phyloP scores from a whole-genome alignment of 768 basidiomycete species.

The Lyophyllum decastes region DNA sequence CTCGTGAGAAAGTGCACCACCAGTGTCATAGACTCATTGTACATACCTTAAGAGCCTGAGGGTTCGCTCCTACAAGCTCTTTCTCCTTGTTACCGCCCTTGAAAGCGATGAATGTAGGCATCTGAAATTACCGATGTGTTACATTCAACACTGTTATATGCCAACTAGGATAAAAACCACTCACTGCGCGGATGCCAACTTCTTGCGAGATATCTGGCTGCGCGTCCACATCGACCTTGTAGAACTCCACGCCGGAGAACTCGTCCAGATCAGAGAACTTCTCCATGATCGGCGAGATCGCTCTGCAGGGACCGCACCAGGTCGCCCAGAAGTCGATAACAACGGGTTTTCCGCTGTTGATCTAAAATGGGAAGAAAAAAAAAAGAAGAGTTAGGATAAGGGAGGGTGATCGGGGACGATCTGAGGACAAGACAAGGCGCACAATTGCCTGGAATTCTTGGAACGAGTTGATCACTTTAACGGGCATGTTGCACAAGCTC shows the following conservation, averaged over 20 bases:
- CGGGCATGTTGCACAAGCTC: constrained; percentile 32
- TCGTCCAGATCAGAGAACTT: constrained; percentile 40
- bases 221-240: constrained; percentile 75
- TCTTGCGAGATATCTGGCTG: constrained; percentile 54
- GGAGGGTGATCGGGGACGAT: not conserved
- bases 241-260: constrained; percentile 50
- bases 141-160: not conserved
- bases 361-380: constrained; percentile 27
- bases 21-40: not conserved
- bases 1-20: not conserved
- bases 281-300: constrained; percentile 69
- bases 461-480: constrained; percentile 35
- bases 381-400: not conserved
- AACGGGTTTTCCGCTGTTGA: constrained; percentile 45
- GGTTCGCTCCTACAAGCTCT: constrained; percentile 51
- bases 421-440: constrained; percentile 18
- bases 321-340: constrained; percentile 78
- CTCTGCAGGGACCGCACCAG: constrained; percentile 74
- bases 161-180: not conserved
- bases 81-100: constrained; percentile 34
- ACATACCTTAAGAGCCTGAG: constrained; percentile 40
- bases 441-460: constrained; percentile 46
- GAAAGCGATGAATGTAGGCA: constrained; percentile 40
- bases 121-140: constrained; percentile 8
- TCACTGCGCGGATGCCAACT: constrained; percentile 27